phyloP scores from a whole-genome alignment of 208 protist species.

The Trypanosoma theileri region DNA sequence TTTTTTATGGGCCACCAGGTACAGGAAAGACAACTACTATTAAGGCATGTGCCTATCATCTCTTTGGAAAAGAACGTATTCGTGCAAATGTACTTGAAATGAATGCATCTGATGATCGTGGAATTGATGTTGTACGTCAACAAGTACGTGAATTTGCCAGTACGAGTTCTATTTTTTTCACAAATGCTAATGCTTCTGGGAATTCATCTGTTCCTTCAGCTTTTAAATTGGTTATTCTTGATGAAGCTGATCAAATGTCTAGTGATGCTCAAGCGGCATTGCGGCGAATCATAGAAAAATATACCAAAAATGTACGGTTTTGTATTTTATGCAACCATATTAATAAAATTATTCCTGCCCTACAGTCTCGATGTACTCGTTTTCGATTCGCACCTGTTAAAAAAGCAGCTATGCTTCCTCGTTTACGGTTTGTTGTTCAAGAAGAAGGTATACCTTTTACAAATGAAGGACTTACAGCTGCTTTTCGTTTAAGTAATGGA shows the following conservation, averaged over 20 bases:
- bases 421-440: conserved; percentile 84
- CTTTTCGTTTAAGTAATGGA: conserved; percentile 93
- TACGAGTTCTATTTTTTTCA: conserved; percentile 94
- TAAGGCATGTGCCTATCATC: conserved; percentile 82
- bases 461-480: conserved; percentile 85
- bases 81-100: conserved; percentile 92
- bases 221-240: conserved; percentile 99
- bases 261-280: conserved; percentile 97
- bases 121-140: conserved; percentile 98
- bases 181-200: conserved; percentile 6
- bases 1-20: conserved; percentile 98
- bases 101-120: conserved; percentile 99
- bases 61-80: conserved; percentile 94
- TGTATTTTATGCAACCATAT: conserved; percentile 99
- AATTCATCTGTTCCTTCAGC: conserved; percentile 15
- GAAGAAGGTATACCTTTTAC: conserved; percentile 82
- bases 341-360: conserved; percentile 93
- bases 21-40: conserved; percentile 92
- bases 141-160: conserved; percentile 98
- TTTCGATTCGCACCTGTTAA: conserved; percentile 97
- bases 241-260: conserved; percentile 99
- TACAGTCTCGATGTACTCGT: conserved; percentile 98
- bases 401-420: conserved; percentile 76
- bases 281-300: conserved; percentile 98
- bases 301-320: conserved; percentile 97